These are phyloP conservation scores for Aquilaria malaccensis DNA, from an alignment of 345 rosid species.

Conservation along the genomic window DNA sequence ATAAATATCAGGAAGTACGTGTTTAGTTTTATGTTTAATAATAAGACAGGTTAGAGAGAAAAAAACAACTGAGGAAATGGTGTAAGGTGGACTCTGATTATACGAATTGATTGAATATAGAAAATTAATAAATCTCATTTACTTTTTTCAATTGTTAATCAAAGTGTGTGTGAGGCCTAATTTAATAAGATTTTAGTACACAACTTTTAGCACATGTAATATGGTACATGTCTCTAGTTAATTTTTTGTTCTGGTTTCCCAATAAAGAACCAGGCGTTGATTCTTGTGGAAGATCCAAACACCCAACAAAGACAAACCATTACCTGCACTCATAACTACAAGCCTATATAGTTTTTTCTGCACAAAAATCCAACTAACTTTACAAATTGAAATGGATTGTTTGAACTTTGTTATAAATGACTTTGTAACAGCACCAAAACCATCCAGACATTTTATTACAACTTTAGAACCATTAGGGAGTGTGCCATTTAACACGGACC, in stretches of 20 bases:
- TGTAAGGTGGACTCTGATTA: too few relatives aligned
- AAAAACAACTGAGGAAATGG: too few relatives aligned
- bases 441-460: slow-evolving; percentile 5
- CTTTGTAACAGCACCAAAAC: not conserved
- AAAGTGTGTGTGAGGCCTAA: too few relatives aligned
- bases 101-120: too few relatives aligned
- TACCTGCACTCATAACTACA: slow-evolving; percentile 3
- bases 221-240: not conserved
- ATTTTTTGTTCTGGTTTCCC: slow-evolving; percentile 10
- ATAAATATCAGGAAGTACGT: too few relatives aligned
- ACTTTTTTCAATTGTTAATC: too few relatives aligned
- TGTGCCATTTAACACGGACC: slow-evolving; percentile 1
- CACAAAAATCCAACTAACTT: slow-evolving; percentile 15
- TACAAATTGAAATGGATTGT: slow-evolving; percentile 14
- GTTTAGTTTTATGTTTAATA: too few relatives aligned
- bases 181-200: too few relatives aligned
- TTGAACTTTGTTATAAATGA: not conserved
- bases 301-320: not conserved
- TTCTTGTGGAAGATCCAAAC: not conserved
- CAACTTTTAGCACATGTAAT: too few relatives aligned
- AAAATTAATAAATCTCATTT: too few relatives aligned
- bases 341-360: slow-evolving; percentile 9
- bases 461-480: not conserved
- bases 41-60: too few relatives aligned
- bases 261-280: slow-evolving; percentile 1